Conservation (phyloP, 768 basidiomycete species). For the Boletus tomentosulus region DNA sequence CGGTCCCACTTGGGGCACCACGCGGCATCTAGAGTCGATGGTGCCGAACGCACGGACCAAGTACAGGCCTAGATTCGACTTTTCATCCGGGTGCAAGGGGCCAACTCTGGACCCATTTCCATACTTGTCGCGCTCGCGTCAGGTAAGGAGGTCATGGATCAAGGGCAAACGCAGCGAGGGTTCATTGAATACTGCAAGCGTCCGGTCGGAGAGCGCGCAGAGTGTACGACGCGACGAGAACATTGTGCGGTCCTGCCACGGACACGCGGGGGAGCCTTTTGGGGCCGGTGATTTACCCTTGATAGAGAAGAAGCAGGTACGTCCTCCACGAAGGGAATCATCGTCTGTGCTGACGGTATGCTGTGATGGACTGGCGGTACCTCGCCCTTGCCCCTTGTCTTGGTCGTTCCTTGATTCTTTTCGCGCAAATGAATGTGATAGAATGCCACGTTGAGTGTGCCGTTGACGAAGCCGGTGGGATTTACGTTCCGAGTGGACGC, state of each 20-base stretch:
- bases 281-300: slow-evolving; percentile 23
- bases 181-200: not conserved
- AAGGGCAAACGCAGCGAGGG: slow-evolving; percentile 10
- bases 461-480: slow-evolving; percentile 43
- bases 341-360: slow-evolving; percentile 22
- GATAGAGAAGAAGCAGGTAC: slow-evolving; percentile 30
- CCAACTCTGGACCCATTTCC: slow-evolving; percentile 18
- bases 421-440: slow-evolving; percentile 11
- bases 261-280: slow-evolving; percentile 6
- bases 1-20: slow-evolving; percentile 3
- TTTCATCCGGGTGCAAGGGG: slow-evolving; percentile 10
- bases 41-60: slow-evolving; percentile 29
- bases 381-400: not conserved
- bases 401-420: not conserved
- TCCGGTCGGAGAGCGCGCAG: not conserved
- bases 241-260: not conserved
- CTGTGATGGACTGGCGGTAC: slow-evolving; percentile 17
- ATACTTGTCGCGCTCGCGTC: slow-evolving; percentile 14
- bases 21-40: slow-evolving; percentile 4
- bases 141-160: slow-evolving; percentile 7
- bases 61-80: slow-evolving; percentile 21
- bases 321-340: slow-evolving; percentile 23
- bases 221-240: slow-evolving; percentile 2
- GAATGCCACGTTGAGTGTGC: slow-evolving; percentile 25
- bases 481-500: slow-evolving; percentile 53